Evolutionary conservation across 768 basidiomycete species (phyloP), one percentile per base, ranked within the genome.

Genomic region (Rhizopogon vulgaris): DNA sequence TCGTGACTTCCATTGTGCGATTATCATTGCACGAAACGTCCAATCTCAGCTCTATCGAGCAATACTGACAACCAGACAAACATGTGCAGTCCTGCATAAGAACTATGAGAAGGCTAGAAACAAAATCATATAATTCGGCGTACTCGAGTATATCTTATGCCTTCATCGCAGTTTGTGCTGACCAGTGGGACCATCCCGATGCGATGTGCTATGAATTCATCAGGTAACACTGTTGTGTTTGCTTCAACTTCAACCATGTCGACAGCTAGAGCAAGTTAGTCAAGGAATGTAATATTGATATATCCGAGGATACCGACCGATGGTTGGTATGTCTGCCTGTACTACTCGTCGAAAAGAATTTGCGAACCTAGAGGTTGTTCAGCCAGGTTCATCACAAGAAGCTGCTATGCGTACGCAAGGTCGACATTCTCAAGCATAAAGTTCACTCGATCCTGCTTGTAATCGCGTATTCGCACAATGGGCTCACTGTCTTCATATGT

Each of bases 341-440:
- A 97, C 86, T 37, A 92, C 87, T 60, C 96, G 78, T 60, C 96
- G 82, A 38, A 99, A 64, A 6, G 94, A 94, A 70, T 99, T 99
- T 49, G 95, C 95, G 60, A 95, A 88, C 41, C 93, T 94, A 58
- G 34, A 34, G 40, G 53, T 39, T 53, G 53, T 58, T n/a, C 56
- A 51, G 52, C n/a, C 47, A 14, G 41, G 45, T 59, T 39, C 58
- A 12, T 41, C 15, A 17, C 30, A 47, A 41, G 24, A 28, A 52
- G 36, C 30, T 46, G 49, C 48, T 48, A 54, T 41, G 63, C 92
- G 69, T 68, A 95, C 93, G 89, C 90, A 64, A 97, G 78, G 71
- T 98, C 94, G 36, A 97, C 94, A 79, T 96, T 95, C 67, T 92
- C 88, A 10, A 99, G 74, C 11, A 94, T 85, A 62, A 98, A 98